phyloP scores from a whole-genome alignment of 2,329 filamentous ascomycete genomes.

The Fusarium praegraminearum region DNA sequence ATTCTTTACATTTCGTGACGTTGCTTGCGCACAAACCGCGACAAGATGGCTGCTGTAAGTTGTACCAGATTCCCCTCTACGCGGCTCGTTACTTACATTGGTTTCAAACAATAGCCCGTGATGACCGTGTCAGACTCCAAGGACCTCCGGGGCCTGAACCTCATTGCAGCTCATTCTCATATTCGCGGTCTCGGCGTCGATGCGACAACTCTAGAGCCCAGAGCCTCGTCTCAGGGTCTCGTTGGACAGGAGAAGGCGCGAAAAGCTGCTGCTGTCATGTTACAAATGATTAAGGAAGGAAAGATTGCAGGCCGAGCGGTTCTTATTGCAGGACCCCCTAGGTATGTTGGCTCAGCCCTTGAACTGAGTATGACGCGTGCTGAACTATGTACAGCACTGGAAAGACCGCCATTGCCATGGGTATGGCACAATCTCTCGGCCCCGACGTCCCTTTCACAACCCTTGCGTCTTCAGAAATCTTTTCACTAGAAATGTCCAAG shows the following conservation, averaged over 20 bases:
- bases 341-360: conserved; percentile 57
- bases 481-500: conserved; percentile 99
- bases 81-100: conserved; percentile 39
- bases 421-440: conserved; percentile 96
- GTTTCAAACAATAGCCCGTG: conserved; percentile 60
- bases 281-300: conserved; percentile 99
- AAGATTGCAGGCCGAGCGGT: conserved; percentile 97
- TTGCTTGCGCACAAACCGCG: conserved; percentile 38
- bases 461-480: conserved; percentile 95
- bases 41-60: conserved; percentile 67
- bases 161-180: conserved; percentile 98
- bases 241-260: conserved; percentile 97
- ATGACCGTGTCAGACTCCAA: conserved; percentile 92
- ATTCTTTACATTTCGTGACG: conserved; percentile 20
- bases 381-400: conserved; percentile 74
- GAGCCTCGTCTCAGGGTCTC: conserved; percentile 86
- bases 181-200: conserved; percentile 96
- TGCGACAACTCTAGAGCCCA: conserved; percentile 88
- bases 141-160: conserved; percentile 94
- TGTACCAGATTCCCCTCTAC: conserved; percentile 10
- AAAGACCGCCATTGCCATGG: conserved; percentile 98
- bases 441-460: conserved; percentile 96
- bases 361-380: conserved; percentile 9
- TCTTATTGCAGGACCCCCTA: conserved; percentile 93
- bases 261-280: conserved; percentile 93